phyloP scores from a whole-genome alignment of 441 rosid species.

The Omphalea diandra region DNA sequence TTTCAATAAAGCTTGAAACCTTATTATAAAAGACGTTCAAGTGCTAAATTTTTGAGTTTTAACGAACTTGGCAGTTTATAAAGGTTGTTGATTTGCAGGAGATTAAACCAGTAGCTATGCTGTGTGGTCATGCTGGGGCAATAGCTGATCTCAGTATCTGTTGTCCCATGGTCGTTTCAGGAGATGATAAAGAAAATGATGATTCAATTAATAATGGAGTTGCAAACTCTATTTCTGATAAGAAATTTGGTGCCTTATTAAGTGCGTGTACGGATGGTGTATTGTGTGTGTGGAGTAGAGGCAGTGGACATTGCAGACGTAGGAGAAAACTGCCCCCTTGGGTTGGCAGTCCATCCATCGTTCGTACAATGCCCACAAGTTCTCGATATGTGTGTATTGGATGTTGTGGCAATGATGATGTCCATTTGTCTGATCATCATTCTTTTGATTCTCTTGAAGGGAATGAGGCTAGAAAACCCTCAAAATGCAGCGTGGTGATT shows the following conservation, averaged over 20 bases:
- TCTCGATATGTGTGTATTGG: constrained; percentile 70
- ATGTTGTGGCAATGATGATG: constrained; percentile 53
- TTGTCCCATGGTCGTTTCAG: constrained; percentile 52
- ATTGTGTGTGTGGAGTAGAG: constrained; percentile 91
- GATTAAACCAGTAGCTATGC: constrained; percentile 75
- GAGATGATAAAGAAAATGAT: constrained; percentile 36
- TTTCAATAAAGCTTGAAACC: too few species aligned
- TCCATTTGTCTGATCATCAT: constrained; percentile 33
- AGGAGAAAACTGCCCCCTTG: constrained; percentile 80
- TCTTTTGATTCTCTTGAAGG: constrained; percentile 42
- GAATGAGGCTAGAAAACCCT: constrained; percentile 44
- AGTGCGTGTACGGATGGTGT: constrained; percentile 80
- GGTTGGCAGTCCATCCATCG: constrained; percentile 76
- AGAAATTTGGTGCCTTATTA: constrained; percentile 55
- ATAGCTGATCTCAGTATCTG: constrained; percentile 75
- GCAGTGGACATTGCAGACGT: constrained; percentile 86
- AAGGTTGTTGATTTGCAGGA: constrained; percentile 42
- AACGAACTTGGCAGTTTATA: constrained; percentile 3
- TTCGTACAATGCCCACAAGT: constrained; percentile 60
- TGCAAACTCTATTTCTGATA: constrained; percentile 36
- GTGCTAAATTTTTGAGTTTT: neutral
- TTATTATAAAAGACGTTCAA: neutral
- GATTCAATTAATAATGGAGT: constrained; percentile 33
- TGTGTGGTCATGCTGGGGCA: constrained; percentile 81
- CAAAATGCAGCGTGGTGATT: constrained; percentile 62